These are phyloP conservation scores for Flaveria robusta DNA, from an alignment of 129 eudicot species.

Conservation along the genomic window DNA sequence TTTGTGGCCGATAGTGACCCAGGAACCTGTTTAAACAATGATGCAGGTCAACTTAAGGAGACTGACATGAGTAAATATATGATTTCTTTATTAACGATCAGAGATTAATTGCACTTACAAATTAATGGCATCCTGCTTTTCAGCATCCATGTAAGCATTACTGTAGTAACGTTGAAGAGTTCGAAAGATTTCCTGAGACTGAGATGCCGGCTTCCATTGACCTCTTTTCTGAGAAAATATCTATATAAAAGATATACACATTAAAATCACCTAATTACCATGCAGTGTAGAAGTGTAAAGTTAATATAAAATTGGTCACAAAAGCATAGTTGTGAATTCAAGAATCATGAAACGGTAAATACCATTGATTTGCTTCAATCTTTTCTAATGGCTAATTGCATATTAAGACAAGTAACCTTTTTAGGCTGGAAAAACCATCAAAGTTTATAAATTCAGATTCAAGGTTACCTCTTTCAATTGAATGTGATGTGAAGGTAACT, in stretches of 20 bases:
- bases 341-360: background rate
- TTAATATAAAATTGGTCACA: background rate
- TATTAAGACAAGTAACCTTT: background rate
- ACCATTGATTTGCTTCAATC: constrained; percentile 1
- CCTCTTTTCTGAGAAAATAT: constrained; percentile 94
- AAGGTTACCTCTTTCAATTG: background rate
- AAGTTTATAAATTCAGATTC: background rate
- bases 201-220: constrained; percentile 97
- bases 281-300: background rate
- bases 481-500: constrained; percentile 2
- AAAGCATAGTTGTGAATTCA: background rate
- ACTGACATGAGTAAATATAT: background rate
- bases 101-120: constrained; percentile 51
- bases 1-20: constrained; percentile 90
- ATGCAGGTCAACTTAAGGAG: background rate
- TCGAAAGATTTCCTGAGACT: constrained; percentile 84
- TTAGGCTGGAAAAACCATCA: background rate
- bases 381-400: background rate
- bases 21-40: constrained; percentile 62
- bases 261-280: background rate
- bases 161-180: constrained; percentile 91
- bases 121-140: constrained; percentile 95
- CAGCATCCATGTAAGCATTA: constrained; percentile 96
- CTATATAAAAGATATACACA: constrained; percentile 33
- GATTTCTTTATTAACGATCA: background rate